Base-by-base conservation (phyloP, 2,329 filamentous ascomycete species). In the Endoconidiophora polonica region DNA sequence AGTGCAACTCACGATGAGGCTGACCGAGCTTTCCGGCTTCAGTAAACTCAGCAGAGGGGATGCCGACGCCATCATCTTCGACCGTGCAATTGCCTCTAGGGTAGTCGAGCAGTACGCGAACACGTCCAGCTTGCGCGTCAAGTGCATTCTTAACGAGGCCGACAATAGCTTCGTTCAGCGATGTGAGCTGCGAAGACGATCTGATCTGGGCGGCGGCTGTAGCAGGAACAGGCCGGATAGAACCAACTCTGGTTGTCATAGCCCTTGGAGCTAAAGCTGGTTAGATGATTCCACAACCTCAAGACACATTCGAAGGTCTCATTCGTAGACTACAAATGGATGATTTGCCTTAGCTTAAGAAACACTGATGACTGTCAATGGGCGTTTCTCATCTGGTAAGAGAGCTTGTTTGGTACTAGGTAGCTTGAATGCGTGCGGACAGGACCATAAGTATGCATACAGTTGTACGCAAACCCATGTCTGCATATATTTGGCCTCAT, bases 61-160 rank as follows among this genome's bases (percentile, higher is more conserved):
- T 93, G 0, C 91, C 91, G 14, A 68, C 51, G 1, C 91, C 91
- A 64, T 96, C 74, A 61, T 98, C 91, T 59, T 94, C 83, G 4
- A 95, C 74, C 0, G 72, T 70, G 62, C 88, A 94, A 56, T 74
- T 77, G 4, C 87, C 90, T 22, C 81, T 78, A 48, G 65, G 63
- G 60, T 86, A 86, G 64, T 95, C 83, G 20, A 94, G 68, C 1
- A 71, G 73, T 49, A 94, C 68, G 48, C 75, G 75, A 54, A 95
- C 66, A 50, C 72, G 82, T 33, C 69, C 72, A 14, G 88, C 81
- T 43, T 68, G 67, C 3, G 87, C 86, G 67, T 98, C 91, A 10
- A 98, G 70, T 0, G 86, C 77, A 62, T 98, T 98, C 61, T 82
- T 78, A 23, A 93, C 58, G 7, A 96, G 71, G 43, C 83, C 84